phyloP scores from a whole-genome alignment of 1,139 yeast species.

The Taphrina wiesneri region DNA sequence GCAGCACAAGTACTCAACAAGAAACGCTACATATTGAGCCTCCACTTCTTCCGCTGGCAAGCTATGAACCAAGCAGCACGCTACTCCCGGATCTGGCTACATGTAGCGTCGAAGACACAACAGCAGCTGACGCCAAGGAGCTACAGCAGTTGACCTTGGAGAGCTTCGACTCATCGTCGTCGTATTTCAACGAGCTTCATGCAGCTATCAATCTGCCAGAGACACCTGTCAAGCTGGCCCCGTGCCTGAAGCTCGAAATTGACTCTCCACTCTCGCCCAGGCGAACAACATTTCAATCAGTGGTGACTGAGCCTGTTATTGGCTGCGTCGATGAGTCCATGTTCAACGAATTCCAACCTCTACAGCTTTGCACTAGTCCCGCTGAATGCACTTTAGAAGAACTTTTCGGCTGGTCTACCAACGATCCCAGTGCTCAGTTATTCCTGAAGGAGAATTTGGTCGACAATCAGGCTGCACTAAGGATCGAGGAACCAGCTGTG shows the following conservation, averaged over 20 bases:
- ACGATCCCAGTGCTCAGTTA: background rate
- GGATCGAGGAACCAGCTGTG: conserved; percentile 4
- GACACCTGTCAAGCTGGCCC: background rate
- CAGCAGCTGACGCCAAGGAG: background rate
- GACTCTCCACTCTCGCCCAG: conserved; percentile 1
- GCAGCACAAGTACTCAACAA: background rate
- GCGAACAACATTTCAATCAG: background rate
- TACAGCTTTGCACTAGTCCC: background rate
- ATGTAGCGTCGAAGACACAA: background rate
- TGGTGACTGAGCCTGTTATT: background rate
- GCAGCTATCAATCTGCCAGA: background rate
- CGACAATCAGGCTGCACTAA: background rate
- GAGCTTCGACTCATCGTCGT: background rate
- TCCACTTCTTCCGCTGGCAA: background rate
- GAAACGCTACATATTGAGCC: background rate
- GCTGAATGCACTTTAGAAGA: background rate
- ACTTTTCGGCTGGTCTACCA: background rate
- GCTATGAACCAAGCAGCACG: background rate
- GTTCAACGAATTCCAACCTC: background rate
- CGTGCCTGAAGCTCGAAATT: background rate
- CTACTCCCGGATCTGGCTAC: background rate
- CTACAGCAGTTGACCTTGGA: background rate
- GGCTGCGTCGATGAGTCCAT: background rate
- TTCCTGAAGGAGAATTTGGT: background rate
- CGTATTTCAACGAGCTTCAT: background rate